A percentile compares a stretch with the other conserved stretches of the same genome.
phyloP scores from a whole-genome alignment of 2,329 filamentous ascomycete species.

The Nigrospora osmanthi region DNA sequence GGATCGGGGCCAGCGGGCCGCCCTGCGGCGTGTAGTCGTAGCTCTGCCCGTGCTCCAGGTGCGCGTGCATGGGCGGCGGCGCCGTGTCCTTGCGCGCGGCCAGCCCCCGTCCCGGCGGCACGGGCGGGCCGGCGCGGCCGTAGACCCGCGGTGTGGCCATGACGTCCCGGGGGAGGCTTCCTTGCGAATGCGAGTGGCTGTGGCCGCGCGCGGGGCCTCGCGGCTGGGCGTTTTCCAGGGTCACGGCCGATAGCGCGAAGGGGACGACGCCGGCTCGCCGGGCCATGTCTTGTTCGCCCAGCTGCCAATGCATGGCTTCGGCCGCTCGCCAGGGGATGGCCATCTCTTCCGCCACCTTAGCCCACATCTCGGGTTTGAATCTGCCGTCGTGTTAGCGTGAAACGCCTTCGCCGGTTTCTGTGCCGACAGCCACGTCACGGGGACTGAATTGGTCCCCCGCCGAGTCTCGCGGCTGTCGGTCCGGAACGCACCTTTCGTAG shows the following conservation, averaged over 20 bases:
- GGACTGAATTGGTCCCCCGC: neutral
- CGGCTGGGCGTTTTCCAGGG: conserved; percentile 30
- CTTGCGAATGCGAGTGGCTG: conserved; percentile 37
- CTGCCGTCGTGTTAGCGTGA: conserved; percentile 35
- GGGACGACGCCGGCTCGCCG: conserved; percentile 82
- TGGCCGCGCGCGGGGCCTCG: conserved; percentile 27
- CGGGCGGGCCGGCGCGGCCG: conserved; percentile 17
- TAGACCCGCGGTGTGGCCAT: conserved; percentile 36
- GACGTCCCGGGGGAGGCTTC: conserved; percentile 34
- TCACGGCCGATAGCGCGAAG: conserved; percentile 61
- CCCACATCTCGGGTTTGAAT: conserved; percentile 98
- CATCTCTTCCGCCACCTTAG: conserved; percentile 91
- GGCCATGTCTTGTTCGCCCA: conserved; percentile 92
- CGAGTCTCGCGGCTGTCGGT: neutral
- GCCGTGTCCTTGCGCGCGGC: conserved; percentile 5
- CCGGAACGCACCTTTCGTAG: conserved; percentile 73
- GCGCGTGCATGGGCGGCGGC: conserved; percentile 13
- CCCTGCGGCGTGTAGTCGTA: conserved; percentile 20
- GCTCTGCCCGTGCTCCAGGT: conserved; percentile 24
- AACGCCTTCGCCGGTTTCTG: too few species aligned
- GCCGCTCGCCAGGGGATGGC: conserved; percentile 89
- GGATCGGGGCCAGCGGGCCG: conserved; percentile 45
- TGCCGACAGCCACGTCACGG: too few species aligned
- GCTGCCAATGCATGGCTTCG: conserved; percentile 97
- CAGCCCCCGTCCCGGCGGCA: conserved; percentile 3